phyloP scores from a whole-genome alignment of 495 filamentous ascomycete species.

The Letharia columbiana region DNA sequence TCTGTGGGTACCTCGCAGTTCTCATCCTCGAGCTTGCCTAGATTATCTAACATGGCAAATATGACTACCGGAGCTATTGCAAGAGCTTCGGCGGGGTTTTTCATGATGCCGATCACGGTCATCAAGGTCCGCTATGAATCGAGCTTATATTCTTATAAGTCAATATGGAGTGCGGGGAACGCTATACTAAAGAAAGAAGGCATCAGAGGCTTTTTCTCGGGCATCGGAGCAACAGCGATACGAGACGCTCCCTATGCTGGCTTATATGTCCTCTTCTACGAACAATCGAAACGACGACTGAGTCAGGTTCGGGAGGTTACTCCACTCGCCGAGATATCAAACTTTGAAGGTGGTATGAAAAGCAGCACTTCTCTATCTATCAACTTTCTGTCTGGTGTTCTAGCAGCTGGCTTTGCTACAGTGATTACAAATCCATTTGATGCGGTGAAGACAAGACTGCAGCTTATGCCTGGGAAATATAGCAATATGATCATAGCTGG shows the following conservation, averaged over 20 bases:
- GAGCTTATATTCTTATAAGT: slow-evolving; percentile 74
- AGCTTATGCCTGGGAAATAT: slow-evolving; percentile 79
- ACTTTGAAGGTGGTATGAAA: slow-evolving; percentile 19
- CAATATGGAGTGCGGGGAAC: slow-evolving; percentile 57
- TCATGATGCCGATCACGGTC: slow-evolving; percentile 94
- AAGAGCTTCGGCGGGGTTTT: slow-evolving; percentile 72
- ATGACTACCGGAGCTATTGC: slow-evolving; percentile 76
- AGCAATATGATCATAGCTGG: slow-evolving; percentile 74
- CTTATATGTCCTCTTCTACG: slow-evolving; percentile 90
- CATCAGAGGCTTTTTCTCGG: slow-evolving; percentile 77
- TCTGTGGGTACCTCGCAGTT: background rate
- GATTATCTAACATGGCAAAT: slow-evolving; percentile 78
- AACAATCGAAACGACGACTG: slow-evolving; percentile 69
- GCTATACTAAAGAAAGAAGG: slow-evolving; percentile 73
- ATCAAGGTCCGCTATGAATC: slow-evolving; percentile 95
- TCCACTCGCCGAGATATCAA: background rate
- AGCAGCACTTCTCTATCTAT: slow-evolving; percentile 53
- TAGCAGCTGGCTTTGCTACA: slow-evolving; percentile 74
- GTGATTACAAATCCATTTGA: slow-evolving; percentile 93
- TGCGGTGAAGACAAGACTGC: slow-evolving; percentile 88
- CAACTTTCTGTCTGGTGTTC: slow-evolving; percentile 72
- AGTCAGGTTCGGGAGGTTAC: slow-evolving; percentile 29
- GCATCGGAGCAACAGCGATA: slow-evolving; percentile 87
- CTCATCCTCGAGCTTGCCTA: slow-evolving; percentile 64
- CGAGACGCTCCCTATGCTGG: slow-evolving; percentile 94